Base-by-base conservation (phyloP, 306 rosid genomes). In the Cucurbita pepo region DNA sequence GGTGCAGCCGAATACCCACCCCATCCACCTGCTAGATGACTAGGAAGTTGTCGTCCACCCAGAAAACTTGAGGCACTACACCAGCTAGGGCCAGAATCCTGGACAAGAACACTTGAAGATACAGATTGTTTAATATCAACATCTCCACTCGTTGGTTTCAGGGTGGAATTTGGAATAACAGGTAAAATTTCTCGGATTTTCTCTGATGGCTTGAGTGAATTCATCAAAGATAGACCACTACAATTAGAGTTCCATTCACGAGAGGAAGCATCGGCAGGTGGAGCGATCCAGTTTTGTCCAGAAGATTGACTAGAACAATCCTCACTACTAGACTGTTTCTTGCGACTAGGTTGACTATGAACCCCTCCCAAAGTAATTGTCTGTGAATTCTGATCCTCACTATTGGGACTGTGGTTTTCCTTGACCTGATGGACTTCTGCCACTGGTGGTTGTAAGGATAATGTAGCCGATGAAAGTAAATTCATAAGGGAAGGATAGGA, bases 281-380 rank as follows among this genome's bases (percentile, higher is more conserved):
- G 85, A 77, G 77, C 75, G 19, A 65, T 84, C 90, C 88, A 88
- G 87, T 82, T 91, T 74, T 85, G 90, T 15, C 84, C 87, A 56
- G 92, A 84, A 79, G 96, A 90, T 76, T 88, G 97, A 54, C 90
- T 78, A 0, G 92, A 85, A 79, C 87, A 87, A 22, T 82, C 92
- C 70, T 92, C 92, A 67, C 86, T 81, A 62, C 87, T 91, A 10
- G 88, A 85, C 63, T 71, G 94, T 71, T 88, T 88, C 79, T 81
- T 88, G 70, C 30, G 78, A 73, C 78, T 79, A 58, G 81, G 83
- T 58, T 81, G 84, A 63, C 81, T 81, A 36, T 71, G 81, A 78
- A 79, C 75, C 78, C 80, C 90, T 72, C 81, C 84, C 58, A 83
- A 89, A 59, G 82, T 62, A 56, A 63, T 76, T 71, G 74, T 79